phyloP scores from a whole-genome alignment of 2,329 filamentous ascomycete species.

The Pseudogymnoascus sp. region DNA sequence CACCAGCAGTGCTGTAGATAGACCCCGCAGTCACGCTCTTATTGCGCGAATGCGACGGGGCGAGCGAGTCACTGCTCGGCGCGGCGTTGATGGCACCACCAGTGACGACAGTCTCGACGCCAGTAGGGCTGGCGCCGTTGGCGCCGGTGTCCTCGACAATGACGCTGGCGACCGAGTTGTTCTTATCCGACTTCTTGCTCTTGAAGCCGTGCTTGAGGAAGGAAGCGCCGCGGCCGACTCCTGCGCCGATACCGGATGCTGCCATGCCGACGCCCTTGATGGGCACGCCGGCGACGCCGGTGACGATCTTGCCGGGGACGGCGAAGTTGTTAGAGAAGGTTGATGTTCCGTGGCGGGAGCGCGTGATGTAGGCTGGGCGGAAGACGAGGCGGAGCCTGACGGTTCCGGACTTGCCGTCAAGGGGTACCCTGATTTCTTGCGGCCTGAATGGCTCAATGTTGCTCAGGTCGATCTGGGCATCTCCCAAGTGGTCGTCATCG shows the following conservation, averaged over 20 bases:
- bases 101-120: not conserved
- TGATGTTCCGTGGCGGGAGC: conserved; percentile 79
- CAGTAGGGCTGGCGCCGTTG: conserved; percentile 23
- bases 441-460: conserved; percentile 77
- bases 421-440: conserved; percentile 63
- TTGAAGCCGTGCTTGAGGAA: conserved; percentile 84
- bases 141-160: conserved; percentile 33
- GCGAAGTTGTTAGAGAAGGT: conserved; percentile 91
- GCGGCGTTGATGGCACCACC: not conserved
- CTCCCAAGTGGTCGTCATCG: conserved; percentile 85
- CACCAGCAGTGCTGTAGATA: conserved; percentile 52
- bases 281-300: conserved; percentile 73
- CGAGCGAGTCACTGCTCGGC: conserved; percentile 13
- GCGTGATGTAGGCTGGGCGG: conserved; percentile 83
- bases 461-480: conserved; percentile 66
- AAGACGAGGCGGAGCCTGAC: conserved; percentile 82
- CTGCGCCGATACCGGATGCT: conserved; percentile 51
- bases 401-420: conserved; percentile 85
- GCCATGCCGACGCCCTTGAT: conserved; percentile 82
- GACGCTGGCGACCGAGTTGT: conserved; percentile 38
- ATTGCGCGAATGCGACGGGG: conserved; percentile 34
- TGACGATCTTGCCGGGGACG: conserved; percentile 79
- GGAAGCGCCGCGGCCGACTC: conserved; percentile 81
- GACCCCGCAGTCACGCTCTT: conserved; percentile 60
- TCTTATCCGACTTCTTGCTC: conserved; percentile 49